Conservation (phyloP, 2,329 filamentous ascomycete genomes). For the Aspergillus tubingensis region DNA sequence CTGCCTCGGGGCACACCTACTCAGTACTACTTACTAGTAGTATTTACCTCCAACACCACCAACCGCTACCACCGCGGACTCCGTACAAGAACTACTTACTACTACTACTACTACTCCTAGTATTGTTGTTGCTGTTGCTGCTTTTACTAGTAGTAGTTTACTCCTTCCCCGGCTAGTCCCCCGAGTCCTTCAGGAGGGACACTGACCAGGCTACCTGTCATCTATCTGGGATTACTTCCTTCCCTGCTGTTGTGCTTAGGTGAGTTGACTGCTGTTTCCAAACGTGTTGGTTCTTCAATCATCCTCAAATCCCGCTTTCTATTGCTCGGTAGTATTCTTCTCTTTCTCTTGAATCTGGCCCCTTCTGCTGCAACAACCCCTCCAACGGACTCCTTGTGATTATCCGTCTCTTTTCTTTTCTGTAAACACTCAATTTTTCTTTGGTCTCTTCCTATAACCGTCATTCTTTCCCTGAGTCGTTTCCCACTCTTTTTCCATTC, state of each 20-base stretch:
- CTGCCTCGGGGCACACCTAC: not conserved
- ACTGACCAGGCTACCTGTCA: conserved; percentile 8
- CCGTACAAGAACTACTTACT: too few relatives aligned
- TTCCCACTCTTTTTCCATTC: not conserved
- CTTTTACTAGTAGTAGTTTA: not conserved
- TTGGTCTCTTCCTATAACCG: not conserved
- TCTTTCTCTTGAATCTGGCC: not conserved
- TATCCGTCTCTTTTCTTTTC: not conserved
- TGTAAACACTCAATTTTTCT: not conserved
- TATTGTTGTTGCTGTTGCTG: too few relatives aligned
- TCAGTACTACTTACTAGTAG: too few relatives aligned
- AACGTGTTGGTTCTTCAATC: conserved; percentile 3
- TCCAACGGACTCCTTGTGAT: not conserved
- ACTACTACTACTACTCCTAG: too few relatives aligned
- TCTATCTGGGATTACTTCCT: conserved; percentile 9
- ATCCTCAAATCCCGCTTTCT: not conserved
- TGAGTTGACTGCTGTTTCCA: conserved; percentile 3
- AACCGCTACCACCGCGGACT: too few relatives aligned
- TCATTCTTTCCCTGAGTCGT: not conserved
- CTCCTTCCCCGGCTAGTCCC: not conserved
- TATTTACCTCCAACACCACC: not conserved
- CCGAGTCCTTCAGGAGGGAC: not conserved
- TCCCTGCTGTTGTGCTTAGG: not conserved
- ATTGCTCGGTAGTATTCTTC: not conserved
- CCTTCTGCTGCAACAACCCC: not conserved